A percentile compares a stretch with the other conserved stretches of the same genome.
Evolutionary conservation across 306 rosid genomes (phyloP).

Genomic region (Gastrolobium villosum): DNA sequence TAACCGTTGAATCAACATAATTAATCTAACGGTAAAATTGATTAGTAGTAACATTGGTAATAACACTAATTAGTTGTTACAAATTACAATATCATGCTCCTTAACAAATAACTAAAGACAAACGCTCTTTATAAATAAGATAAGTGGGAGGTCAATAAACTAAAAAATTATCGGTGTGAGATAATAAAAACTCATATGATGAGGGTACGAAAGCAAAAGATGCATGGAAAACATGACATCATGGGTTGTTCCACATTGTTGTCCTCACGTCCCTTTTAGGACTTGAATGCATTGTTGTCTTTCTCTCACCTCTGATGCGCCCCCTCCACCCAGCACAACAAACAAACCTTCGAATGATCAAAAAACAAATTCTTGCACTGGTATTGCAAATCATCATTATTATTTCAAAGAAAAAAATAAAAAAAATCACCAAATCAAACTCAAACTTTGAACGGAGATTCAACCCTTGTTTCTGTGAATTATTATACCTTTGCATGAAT

Average conservation of each 20-base stretch:
- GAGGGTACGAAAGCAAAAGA: slow-evolving; percentile 37
- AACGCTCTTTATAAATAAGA: neutral
- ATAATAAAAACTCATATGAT: neutral
- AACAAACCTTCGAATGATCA: slow-evolving; percentile 49
- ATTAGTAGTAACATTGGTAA: too few species aligned
- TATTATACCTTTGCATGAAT: slow-evolving; percentile 49
- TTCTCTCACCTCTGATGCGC: slow-evolving; percentile 62
- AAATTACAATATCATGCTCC: too few species aligned
- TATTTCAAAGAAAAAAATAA: neutral
- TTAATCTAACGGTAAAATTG: too few species aligned
- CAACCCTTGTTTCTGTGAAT: slow-evolving; percentile 37
- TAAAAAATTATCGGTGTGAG: neutral
- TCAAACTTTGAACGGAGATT: slow-evolving; percentile 32
- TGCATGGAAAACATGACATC: slow-evolving; percentile 8
- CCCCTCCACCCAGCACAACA: slow-evolving; percentile 42
- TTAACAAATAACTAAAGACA: too few species aligned
- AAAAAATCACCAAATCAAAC: neutral
- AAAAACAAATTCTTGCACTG: slow-evolving; percentile 43
- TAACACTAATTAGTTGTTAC: too few species aligned
- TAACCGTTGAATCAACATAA: too few species aligned
- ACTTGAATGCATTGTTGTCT: slow-evolving; percentile 44
- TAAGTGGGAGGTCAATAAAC: slow-evolving; percentile 11
- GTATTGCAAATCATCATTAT: slow-evolving; percentile 14
- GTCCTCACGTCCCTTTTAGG: slow-evolving; percentile 60
- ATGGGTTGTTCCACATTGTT: slow-evolving; percentile 56